phyloP scores from a whole-genome alignment of 2,329 filamentous ascomycete species.

The Tolypocladium ovalisporum region DNA sequence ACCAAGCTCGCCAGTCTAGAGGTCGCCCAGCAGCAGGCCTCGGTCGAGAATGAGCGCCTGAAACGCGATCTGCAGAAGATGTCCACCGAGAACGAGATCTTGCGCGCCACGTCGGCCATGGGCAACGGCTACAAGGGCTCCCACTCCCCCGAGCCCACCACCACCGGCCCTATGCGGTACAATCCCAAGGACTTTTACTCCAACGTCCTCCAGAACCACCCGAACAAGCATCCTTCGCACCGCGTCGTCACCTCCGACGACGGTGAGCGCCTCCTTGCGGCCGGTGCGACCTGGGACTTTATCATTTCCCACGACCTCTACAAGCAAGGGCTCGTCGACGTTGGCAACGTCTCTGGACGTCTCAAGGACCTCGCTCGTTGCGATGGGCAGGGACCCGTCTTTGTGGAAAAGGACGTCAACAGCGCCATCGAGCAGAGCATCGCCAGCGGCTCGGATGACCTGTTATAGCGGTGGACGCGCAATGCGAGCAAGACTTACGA shows the following conservation, averaged over 20 bases:
- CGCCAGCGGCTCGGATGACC: slow-evolving; percentile 65
- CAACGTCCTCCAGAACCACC: slow-evolving; percentile 48
- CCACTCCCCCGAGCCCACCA: slow-evolving; percentile 34
- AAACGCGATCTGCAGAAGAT: slow-evolving; percentile 76
- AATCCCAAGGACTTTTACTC: slow-evolving; percentile 63
- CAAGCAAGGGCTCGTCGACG: slow-evolving; percentile 66
- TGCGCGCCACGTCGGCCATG: slow-evolving; percentile 62
- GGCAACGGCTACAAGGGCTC: slow-evolving; percentile 20
- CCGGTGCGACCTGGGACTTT: slow-evolving; percentile 78
- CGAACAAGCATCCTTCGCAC: slow-evolving; percentile 54
- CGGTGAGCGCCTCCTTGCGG: slow-evolving; percentile 61
- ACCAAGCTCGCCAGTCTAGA: slow-evolving; percentile 71
- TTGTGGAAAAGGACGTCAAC: slow-evolving; percentile 64
- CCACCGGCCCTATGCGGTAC: slow-evolving; percentile 60
- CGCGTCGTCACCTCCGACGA: slow-evolving; percentile 55
- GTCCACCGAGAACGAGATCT: slow-evolving; percentile 84
- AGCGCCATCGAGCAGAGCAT: slow-evolving; percentile 70
- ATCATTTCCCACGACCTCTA: slow-evolving; percentile 75
- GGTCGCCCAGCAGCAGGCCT: slow-evolving; percentile 58
- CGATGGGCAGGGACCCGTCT: slow-evolving; percentile 81
- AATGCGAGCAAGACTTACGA: not conserved
- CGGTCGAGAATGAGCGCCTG: slow-evolving; percentile 76
- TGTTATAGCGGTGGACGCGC: slow-evolving; percentile 25
- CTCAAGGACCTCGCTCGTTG: slow-evolving; percentile 68
- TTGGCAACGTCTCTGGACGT: slow-evolving; percentile 68